Evolutionary conservation across 768 basidiomycete species (phyloP).

Genomic region (Amanita pseudoporphyria): DNA sequence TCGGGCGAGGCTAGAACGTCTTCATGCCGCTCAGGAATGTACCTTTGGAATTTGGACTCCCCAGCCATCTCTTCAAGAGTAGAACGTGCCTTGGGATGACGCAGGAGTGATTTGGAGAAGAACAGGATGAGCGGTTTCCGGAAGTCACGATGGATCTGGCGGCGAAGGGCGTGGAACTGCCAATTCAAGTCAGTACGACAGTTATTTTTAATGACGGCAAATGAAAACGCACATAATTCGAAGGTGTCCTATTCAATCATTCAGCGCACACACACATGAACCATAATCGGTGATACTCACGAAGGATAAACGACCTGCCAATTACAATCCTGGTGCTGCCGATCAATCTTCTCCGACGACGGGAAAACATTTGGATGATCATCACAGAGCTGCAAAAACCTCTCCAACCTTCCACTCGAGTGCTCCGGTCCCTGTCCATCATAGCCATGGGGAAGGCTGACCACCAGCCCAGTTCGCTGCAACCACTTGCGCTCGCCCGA

Average conservation of each 20-base stretch:
- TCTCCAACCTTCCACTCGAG: conserved; percentile 89
- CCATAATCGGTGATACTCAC: conserved; percentile 31
- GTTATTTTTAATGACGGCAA: too few species aligned
- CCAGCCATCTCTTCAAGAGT: conserved; percentile 80
- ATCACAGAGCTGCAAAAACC: conserved; percentile 96
- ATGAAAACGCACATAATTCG: conserved; percentile 72
- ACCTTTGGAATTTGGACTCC: conserved; percentile 88
- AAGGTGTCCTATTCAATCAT: conserved; percentile 56
- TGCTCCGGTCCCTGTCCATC: too few species aligned
- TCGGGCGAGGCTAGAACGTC: conserved; percentile 63
- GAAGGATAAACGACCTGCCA: conserved; percentile 97
- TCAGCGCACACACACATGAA: conserved; percentile 9
- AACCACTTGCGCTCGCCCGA: conserved; percentile 98
- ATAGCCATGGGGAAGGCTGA: conserved; percentile 92
- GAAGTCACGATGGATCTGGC: conserved; percentile 96
- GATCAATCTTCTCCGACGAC: conserved; percentile 76
- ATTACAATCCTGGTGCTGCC: conserved; percentile 97
- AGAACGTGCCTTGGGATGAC: conserved; percentile 89
- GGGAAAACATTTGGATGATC: conserved; percentile 94
- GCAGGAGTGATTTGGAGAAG: conserved; percentile 95
- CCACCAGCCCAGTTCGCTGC: conserved; percentile 84
- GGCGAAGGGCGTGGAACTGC: conserved; percentile 93
- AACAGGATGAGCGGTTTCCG: conserved; percentile 95
- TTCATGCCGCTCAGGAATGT: conserved; percentile 79
- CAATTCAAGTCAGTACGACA: too few species aligned